Evolutionary conservation across 148 eudicot genomes (phyloP), one percentile per base, ranked within the genome.

Genomic region (Chenopodium suecicum): DNA sequence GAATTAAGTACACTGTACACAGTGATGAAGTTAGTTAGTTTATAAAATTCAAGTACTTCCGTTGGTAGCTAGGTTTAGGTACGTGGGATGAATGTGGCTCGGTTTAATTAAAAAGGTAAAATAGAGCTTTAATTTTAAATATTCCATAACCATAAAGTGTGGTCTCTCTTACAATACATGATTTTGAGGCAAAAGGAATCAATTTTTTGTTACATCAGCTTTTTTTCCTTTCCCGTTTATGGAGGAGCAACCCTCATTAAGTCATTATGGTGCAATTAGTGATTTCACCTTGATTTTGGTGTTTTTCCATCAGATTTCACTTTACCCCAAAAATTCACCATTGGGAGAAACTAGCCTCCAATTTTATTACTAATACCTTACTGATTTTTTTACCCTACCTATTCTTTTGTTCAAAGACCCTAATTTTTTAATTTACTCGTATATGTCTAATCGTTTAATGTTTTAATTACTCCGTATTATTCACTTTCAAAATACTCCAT

Each of bases 141-240:
- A 86, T 74, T 78, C 47, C 34, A 78, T 1, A 44, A 25, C 87
- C 84, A 79, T 75, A 79, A 48, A 79, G 77, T 74, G 70, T 81
- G 82, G 86, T 71, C 74, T 54, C 74, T 54, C 67, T 74, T 78
- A 10, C 81, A 74, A 70, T 75, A 10, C 81, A 74, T 87, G 86
- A 87, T 79, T 89, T 85, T 87, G 87, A 87, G 89, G 89, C 85
- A 82, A 83, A 85, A 70, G 79, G 84, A 85, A 85, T 85, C 82
- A 74, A 87, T 82, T 50, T 50, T 50, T 31, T 78, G 69, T 85
- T 80, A 79, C 48, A 58, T 77, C 74, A 78, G 85, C 88, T 6
- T 41, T 84, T 88, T 84, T 34, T 68, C 9, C 75, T 54, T 46
- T 37, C 65, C 41, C 74, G 64, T 11, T 69, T 83, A 76, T 41